These are phyloP conservation scores for Hippophae gyantsensis DNA, from an alignment of 306 rosid genomes.

Conservation along the genomic window DNA sequence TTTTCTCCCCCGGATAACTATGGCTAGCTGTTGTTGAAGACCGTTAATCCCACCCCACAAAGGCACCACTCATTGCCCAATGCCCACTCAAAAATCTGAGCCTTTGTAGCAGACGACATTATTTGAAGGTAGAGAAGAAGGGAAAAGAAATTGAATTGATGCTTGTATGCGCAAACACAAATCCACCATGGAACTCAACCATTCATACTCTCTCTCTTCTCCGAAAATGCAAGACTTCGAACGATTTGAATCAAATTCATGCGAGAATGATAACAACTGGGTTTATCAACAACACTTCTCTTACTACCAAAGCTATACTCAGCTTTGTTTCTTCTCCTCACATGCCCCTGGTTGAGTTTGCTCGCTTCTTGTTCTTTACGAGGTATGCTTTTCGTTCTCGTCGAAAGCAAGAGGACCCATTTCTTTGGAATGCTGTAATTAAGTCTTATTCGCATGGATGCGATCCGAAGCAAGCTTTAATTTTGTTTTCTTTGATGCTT, in stretches of 20 bases:
- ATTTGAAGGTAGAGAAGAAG: background rate
- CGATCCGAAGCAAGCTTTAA: constrained; percentile 44
- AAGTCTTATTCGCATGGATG: constrained; percentile 69
- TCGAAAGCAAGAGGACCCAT: constrained; percentile 37
- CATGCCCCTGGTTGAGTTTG: constrained; percentile 44
- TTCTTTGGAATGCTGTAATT: constrained; percentile 67
- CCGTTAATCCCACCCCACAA: no score
- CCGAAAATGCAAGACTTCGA: constrained; percentile 42
- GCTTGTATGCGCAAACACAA: constrained; percentile 42
- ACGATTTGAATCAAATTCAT: constrained; percentile 50
- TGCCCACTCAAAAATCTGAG: no score
- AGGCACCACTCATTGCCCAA: no score
- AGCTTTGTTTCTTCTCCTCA: constrained; percentile 55
- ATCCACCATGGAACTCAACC: constrained; percentile 50
- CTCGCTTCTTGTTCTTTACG: constrained; percentile 54
- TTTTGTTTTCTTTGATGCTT: constrained; percentile 46
- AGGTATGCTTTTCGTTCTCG: constrained; percentile 29
- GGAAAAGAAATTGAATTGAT: constrained; percentile 15
- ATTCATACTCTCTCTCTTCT: constrained; percentile 33
- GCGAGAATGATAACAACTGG: constrained; percentile 52
- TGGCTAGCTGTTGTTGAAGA: no score
- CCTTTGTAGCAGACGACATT: background rate
- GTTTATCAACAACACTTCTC: constrained; percentile 22
- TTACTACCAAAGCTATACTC: constrained; percentile 48
- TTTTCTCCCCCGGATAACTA: no score